phyloP scores from a whole-genome alignment of 2,329 filamentous ascomycete species.

The Coniochaeta pulveracea region DNA sequence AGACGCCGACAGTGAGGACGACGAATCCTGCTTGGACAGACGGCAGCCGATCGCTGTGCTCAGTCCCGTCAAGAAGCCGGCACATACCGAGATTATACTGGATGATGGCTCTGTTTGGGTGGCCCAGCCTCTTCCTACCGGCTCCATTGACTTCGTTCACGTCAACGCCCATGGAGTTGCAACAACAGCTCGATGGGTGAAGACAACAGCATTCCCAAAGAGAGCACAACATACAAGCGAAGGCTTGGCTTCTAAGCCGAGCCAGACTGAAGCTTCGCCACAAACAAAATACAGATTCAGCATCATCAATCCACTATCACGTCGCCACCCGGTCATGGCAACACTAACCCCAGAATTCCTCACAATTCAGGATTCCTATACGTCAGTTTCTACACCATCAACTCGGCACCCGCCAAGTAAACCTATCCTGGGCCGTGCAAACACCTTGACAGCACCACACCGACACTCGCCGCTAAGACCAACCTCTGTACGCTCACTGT shows the following conservation, averaged over 20 bases:
- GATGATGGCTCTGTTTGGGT: constrained; percentile 50
- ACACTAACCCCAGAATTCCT: constrained; percentile 52
- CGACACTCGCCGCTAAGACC: constrained; percentile 4
- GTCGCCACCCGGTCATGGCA: constrained; percentile 66
- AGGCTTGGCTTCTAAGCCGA: constrained; percentile 14
- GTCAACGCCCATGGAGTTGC: constrained; percentile 45
- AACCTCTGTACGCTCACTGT: not conserved
- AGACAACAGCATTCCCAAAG: constrained; percentile 16
- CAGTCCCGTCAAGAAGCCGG: constrained; percentile 45
- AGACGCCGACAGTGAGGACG: constrained; percentile 20
- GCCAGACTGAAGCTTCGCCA: constrained; percentile 11
- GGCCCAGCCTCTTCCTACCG: constrained; percentile 37
- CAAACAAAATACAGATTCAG: constrained; percentile 55
- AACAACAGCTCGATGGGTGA: constrained; percentile 60
- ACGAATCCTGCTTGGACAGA: constrained; percentile 29
- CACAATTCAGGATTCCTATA: constrained; percentile 60
- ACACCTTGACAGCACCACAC: constrained; percentile 4
- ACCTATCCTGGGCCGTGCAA: constrained; percentile 13
- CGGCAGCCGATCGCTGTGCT: constrained; percentile 56
- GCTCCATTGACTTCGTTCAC: constrained; percentile 56
- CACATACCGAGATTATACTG: constrained; percentile 54
- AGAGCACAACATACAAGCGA: constrained; percentile 5
- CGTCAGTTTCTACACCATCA: constrained; percentile 37
- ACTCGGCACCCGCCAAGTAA: constrained; percentile 35
- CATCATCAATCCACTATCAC: constrained; percentile 56